A percentile compares a stretch with the other conserved stretches of the same genome.
These are phyloP conservation scores for Malassezia furfur DNA, from an alignment of 1,284 basidiomycete species.

Conservation along the genomic window DNA sequence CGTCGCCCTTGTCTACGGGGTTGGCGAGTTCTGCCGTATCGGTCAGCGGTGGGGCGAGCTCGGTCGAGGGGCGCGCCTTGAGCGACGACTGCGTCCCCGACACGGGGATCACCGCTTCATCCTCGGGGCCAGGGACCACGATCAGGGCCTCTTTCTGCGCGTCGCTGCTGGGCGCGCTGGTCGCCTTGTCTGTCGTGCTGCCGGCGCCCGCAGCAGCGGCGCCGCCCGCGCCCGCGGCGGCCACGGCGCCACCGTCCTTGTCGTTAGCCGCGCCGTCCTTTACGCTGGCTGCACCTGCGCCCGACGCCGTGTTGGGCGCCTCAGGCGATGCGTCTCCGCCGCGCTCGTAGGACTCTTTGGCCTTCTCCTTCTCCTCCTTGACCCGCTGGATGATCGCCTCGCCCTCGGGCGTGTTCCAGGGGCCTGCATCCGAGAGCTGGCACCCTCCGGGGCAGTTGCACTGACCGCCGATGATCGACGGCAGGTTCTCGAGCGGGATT, in stretches of 20 bases:
- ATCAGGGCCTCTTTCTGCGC: too few species aligned
- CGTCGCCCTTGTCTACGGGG: not conserved
- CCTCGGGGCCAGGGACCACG: too few species aligned
- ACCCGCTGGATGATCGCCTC: constrained; percentile 36
- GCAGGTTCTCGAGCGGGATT: constrained; percentile 73
- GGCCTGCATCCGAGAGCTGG: constrained; percentile 78
- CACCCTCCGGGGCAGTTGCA: constrained; percentile 75
- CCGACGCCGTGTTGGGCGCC: not conserved
- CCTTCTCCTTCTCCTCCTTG: constrained; percentile 25
- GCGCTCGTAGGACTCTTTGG: constrained; percentile 18
- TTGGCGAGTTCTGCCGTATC: not conserved
- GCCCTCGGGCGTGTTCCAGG: constrained; percentile 63
- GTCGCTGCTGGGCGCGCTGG: too few species aligned
- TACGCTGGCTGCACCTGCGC: not conserved
- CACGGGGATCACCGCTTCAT: not conserved
- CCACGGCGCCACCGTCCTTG: too few species aligned
- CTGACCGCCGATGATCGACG: constrained; percentile 70
- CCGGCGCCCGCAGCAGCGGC: too few species aligned
- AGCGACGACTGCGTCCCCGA: not conserved
- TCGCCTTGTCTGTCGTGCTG: too few species aligned
- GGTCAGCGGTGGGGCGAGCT: not conserved
- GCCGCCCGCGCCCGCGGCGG: too few species aligned
- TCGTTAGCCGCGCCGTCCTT: too few species aligned
- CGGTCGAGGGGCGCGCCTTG: not conserved
- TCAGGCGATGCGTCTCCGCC: not conserved